Percentiles rank a stretch among this genome's conserved stretches.
phyloP scores from a whole-genome alignment of 208 protist species.

The Trypanosoma vivax region DNA sequence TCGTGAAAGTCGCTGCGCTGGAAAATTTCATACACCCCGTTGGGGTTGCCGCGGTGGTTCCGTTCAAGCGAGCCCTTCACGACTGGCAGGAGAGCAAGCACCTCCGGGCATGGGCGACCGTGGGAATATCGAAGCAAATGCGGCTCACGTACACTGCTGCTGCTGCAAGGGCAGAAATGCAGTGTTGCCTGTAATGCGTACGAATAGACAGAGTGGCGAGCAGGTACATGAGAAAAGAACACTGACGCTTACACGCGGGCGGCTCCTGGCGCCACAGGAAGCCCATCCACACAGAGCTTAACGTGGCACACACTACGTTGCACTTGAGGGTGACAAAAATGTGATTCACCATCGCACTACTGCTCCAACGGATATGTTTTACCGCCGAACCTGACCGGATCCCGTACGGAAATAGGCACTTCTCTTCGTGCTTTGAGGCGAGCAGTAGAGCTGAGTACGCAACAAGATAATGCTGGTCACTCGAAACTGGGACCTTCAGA shows the following conservation, averaged over 20 bases:
- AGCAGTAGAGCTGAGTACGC: slow-evolving; percentile 91
- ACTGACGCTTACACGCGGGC: slow-evolving; percentile 36
- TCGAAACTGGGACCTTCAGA: slow-evolving; percentile 30
- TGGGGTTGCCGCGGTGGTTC: slow-evolving; percentile 5
- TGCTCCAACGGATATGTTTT: slow-evolving; percentile 78
- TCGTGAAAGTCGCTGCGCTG: slow-evolving; percentile 21
- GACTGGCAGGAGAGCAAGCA: slow-evolving; percentile 32
- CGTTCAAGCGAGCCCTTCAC: slow-evolving; percentile 21
- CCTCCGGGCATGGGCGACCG: slow-evolving; percentile 27
- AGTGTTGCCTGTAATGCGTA: slow-evolving; percentile 51
- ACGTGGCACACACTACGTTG: slow-evolving; percentile 34
- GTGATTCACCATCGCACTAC: slow-evolving; percentile 40
- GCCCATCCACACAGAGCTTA: slow-evolving; percentile 36
- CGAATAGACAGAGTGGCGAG: slow-evolving; percentile 46
- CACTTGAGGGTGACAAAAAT: slow-evolving; percentile 42
- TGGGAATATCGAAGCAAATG: slow-evolving; percentile 25
- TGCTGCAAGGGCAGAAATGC: slow-evolving; percentile 44
- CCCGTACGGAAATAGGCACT: slow-evolving; percentile 86
- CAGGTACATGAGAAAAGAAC: slow-evolving; percentile 41
- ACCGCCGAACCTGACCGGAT: slow-evolving; percentile 89
- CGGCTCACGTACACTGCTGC: slow-evolving; percentile 63
- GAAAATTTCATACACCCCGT: slow-evolving; percentile 41
- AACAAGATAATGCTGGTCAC: slow-evolving; percentile 44
- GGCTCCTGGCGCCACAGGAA: slow-evolving; percentile 67
- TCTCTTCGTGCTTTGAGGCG: slow-evolving; percentile 98